A percentile compares a stretch with the other conserved stretches of the same genome.
Conservation (phyloP, 2,329 filamentous ascomycete species). For the Microdochium bolleyi region DNA sequence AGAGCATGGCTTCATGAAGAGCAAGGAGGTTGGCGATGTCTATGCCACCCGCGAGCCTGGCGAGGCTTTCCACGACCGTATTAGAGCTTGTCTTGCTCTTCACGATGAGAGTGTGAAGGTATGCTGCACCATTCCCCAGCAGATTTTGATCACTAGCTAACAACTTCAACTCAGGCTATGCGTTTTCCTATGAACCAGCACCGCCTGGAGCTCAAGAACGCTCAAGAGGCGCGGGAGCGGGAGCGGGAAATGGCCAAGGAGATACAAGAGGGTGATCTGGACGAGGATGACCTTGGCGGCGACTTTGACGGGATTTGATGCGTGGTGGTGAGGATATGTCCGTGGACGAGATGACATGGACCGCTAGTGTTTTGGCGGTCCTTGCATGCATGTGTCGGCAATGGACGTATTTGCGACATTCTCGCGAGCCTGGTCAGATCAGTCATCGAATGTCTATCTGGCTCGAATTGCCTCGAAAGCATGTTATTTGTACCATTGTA, state of each 20-base stretch:
- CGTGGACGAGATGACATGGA: background rate
- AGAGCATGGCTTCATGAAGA: constrained; percentile 96
- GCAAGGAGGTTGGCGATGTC: constrained; percentile 90
- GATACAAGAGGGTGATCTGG: constrained; percentile 94
- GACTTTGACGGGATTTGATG: constrained; percentile 90
- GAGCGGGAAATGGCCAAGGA: constrained; percentile 98
- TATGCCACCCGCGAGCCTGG: constrained; percentile 94
- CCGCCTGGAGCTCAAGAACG: constrained; percentile 92
- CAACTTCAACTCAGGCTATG: constrained; percentile 62
- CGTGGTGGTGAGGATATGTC: background rate
- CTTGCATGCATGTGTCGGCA: background rate
- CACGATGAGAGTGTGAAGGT: constrained; percentile 99
- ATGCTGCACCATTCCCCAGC: constrained; percentile 18
- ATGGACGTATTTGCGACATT: background rate
- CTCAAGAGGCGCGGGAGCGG: constrained; percentile 92
- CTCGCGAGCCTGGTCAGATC: background rate
- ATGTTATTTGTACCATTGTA: background rate
- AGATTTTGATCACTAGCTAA: constrained; percentile 15
- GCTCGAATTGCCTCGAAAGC: background rate
- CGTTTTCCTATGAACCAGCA: constrained; percentile 99
- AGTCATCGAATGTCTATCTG: background rate
- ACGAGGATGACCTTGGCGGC: constrained; percentile 90
- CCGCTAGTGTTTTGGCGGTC: background rate
- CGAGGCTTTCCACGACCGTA: constrained; percentile 96
- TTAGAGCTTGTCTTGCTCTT: constrained; percentile 80